Conservation (phyloP, 2,329 filamentous ascomycete species). For the Nannizzia gypsea region DNA sequence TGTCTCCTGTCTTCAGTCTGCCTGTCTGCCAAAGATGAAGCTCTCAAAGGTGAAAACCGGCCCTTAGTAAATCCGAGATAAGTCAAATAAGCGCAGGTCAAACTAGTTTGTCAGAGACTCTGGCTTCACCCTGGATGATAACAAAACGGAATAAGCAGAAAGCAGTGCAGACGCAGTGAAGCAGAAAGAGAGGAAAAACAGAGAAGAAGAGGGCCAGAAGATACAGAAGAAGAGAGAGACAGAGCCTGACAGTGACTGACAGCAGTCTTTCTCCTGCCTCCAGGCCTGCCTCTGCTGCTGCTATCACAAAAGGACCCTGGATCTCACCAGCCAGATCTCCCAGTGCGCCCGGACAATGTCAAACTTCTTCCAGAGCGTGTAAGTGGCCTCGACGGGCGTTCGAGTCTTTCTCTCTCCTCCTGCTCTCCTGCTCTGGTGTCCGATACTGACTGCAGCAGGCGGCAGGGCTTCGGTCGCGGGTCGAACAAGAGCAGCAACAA, state of each 20-base stretch:
- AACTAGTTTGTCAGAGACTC: neutral
- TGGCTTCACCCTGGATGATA: neutral
- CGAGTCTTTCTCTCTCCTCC: too few relatives aligned
- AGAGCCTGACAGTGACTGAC: neutral
- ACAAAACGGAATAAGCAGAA: neutral
- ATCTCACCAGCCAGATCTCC: neutral
- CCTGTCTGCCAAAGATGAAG: neutral
- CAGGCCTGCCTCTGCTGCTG: neutral
- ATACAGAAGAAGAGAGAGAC: neutral
- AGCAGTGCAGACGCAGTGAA: neutral
- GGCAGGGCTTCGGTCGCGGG: conserved; percentile 39
- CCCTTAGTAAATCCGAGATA: neutral
- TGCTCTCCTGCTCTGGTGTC: neutral
- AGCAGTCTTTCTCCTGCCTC: neutral
- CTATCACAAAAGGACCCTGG: neutral
- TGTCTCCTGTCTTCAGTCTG: too few relatives aligned
- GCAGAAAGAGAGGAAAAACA: neutral
- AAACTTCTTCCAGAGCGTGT: conserved; percentile 41
- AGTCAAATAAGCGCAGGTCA: too few relatives aligned
- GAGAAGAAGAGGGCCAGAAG: neutral
- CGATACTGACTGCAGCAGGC: conserved; percentile 21
- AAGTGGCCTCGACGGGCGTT: conserved; percentile 19
- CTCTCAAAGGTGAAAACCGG: neutral
- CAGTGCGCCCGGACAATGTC: conserved; percentile 28
- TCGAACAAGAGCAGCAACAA: conserved; percentile 28